Base-by-base conservation (phyloP, 1,284 basidiomycete species). In the Hymenochaete sp. region DNA sequence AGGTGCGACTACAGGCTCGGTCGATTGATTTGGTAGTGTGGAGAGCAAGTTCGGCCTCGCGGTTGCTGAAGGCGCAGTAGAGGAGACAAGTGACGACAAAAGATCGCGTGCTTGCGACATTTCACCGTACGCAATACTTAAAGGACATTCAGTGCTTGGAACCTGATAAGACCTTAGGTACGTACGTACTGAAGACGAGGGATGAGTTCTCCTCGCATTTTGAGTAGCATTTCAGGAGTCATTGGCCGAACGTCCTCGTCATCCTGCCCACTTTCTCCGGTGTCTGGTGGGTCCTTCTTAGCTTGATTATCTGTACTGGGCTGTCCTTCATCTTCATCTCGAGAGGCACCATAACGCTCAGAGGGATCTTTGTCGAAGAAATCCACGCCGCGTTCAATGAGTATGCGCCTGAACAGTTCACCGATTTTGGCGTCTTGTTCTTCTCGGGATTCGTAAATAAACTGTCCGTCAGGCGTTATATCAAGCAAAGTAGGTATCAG, bases 71-170 rank as follows among this genome's bases (percentile, higher is more conserved):
- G 39, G 25, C 32, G 51, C 38, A 14, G 55, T 39, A 11, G 55
- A 63, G 11, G 79, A 62, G 3, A 85, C 61, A 21, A 82, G 66
- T 21, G 73, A 58, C 19, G 63, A 64, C 21, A 89, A 62, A 24
- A 89, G 64, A 50, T 86, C 82, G 53, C 72, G 73, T 10, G 83
- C 82, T 48, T 81, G 78, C 5, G 72, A 72, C 73, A 89, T 82
- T 62, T 89, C 86, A 53, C 83, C 83, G 36, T 77, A 61, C 11
- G 84, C 81, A 50, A 78, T 72, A 51, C 85, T 88, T 45, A 38
- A 50, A 55, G 45, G 51, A 54, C 54, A 22, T 22, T n/a, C 19
- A 14, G 28, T 31, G 14, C 9, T 31, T 10, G 9, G 9, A 14
- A 31, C 9, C 28, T 9, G 28, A 31, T 14, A 31, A 9, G 14